Evolutionary conservation across 192 early-diverging fungal species (phyloP).

Genomic region (Coemansia erecta): DNA sequence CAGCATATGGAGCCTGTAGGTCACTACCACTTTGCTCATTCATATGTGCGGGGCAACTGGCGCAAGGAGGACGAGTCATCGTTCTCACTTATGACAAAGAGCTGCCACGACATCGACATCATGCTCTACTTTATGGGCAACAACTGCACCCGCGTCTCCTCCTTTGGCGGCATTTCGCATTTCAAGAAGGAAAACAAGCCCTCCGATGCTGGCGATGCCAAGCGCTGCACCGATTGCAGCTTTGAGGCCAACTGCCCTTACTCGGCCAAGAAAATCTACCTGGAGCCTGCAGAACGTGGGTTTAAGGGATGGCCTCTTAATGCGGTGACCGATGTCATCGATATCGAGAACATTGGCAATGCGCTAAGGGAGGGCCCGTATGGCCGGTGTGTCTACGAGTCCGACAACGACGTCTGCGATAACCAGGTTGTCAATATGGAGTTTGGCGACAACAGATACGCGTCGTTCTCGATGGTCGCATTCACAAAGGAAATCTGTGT

Average conservation of each 20-base stretch:
- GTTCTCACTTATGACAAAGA: constrained; percentile 65
- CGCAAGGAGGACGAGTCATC: constrained; percentile 54
- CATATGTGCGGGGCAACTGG: constrained; percentile 68
- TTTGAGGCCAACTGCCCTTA: constrained; percentile 59
- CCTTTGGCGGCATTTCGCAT: constrained; percentile 61
- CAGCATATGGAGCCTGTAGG: constrained; percentile 68
- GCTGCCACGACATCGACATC: constrained; percentile 59
- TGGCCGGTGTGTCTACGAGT: constrained; percentile 68
- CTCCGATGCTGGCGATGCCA: constrained; percentile 55
- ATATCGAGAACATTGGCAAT: constrained; percentile 53
- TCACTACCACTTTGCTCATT: constrained; percentile 67
- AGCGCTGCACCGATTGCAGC: constrained; percentile 56
- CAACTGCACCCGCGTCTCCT: constrained; percentile 44
- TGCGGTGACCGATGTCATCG: constrained; percentile 54
- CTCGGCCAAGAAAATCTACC: constrained; percentile 59
- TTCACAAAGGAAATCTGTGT: constrained; percentile 57
- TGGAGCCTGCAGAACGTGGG: constrained; percentile 38
- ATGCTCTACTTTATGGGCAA: constrained; percentile 44
- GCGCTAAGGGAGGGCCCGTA: constrained; percentile 57
- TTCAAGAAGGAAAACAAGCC: constrained; percentile 61
- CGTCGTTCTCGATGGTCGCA: constrained; percentile 59
- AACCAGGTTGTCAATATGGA: constrained; percentile 62
- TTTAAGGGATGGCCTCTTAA: constrained; percentile 56
- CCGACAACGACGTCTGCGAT: constrained; percentile 69
- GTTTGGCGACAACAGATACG: constrained; percentile 55